Percentiles rank a stretch among this genome's conserved stretches.
Evolutionary conservation across 345 rosid species (phyloP).

Genomic region (Cardamine occulta): DNA sequence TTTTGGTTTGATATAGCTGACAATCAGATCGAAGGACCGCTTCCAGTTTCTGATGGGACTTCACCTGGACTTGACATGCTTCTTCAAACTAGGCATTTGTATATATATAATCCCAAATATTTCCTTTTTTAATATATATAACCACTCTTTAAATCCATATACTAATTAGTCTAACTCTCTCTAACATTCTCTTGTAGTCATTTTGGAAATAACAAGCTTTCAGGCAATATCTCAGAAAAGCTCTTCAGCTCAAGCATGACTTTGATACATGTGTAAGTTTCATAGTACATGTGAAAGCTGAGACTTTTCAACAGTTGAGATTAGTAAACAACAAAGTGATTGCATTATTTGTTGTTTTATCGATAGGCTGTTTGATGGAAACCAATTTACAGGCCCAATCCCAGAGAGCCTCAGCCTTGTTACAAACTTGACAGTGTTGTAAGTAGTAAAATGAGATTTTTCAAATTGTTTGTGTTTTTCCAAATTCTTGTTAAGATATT

Average conservation of each 20-base stretch:
- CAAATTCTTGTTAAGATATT: background rate
- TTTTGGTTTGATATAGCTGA: slow-evolving; percentile 15
- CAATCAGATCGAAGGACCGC: background rate
- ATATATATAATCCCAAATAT: background rate
- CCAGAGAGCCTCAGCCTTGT: slow-evolving; percentile 73
- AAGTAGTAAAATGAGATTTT: slow-evolving; percentile 45
- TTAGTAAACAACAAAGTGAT: background rate
- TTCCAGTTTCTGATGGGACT: slow-evolving; percentile 5
- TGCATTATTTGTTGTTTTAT: background rate
- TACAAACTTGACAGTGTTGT: slow-evolving; percentile 63
- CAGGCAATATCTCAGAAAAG: background rate
- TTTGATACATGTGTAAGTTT: slow-evolving; percentile 20
- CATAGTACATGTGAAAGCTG: background rate
- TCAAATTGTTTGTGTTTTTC: background rate
- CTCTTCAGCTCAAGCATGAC: slow-evolving; percentile 11
- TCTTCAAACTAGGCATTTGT: slow-evolving; percentile 1
- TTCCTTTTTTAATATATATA: background rate
- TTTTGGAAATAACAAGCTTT: slow-evolving; percentile 17
- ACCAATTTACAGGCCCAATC: slow-evolving; percentile 47
- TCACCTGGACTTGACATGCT: slow-evolving; percentile 25
- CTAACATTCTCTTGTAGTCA: background rate
- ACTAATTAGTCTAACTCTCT: background rate
- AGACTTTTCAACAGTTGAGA: background rate
- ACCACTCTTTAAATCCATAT: background rate
- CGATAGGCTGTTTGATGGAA: background rate